Evolutionary conservation across 495 filamentous ascomycete species (phyloP), one percentile per base, ranked within the genome.

Genomic region (Parathielavia hyrcaniae): DNA sequence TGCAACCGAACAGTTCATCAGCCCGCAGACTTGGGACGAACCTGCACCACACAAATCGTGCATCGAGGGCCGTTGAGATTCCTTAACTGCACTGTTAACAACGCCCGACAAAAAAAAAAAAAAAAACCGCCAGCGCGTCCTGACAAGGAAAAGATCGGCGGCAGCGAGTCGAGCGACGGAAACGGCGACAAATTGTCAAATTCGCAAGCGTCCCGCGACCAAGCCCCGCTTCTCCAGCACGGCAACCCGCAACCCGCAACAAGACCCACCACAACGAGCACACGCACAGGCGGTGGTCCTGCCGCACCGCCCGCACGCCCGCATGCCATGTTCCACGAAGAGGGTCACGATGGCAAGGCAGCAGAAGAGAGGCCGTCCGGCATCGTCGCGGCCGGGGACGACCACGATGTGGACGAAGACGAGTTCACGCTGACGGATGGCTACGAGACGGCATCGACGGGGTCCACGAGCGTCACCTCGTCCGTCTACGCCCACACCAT

Each of bases 401-500:
- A 55, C 36, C 46, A 58, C 5, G 36, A 17, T 1, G 39, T 34
- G 19, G 64, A 68, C 32, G 59, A 60, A 20, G 66, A 66, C 47
- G 67, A 70, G 57, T 68, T 69, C 58, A 50, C 47, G 11, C 50
- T 64, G 11, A 65, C 57, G 49, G 73, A 76, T 32, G 66, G 62
- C 6, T 72, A 61, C 40, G 62, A 63, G 20, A 59, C 55, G 7
- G 57, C 30, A 4, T 64, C 60, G 1, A 50, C 56, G 5, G 59
- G 61, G 34, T 72, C 71, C 0, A 71, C 61, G 16, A 78, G 76
- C 6, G 59, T 79, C 20, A 69, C 75, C 4, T 74, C 75, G 10
- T 73, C 67, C 44, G 63, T 79, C 50, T 70, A 65, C 50, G 66
- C 74, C 36, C 73, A 77, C 57, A 62, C 68, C 10, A 73, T 69